A percentile compares a stretch with the other conserved stretches of the same genome.
Evolutionary conservation across 2,329 filamentous ascomycete species (phyloP).

Genomic region (Blastomyces gilchristii): DNA sequence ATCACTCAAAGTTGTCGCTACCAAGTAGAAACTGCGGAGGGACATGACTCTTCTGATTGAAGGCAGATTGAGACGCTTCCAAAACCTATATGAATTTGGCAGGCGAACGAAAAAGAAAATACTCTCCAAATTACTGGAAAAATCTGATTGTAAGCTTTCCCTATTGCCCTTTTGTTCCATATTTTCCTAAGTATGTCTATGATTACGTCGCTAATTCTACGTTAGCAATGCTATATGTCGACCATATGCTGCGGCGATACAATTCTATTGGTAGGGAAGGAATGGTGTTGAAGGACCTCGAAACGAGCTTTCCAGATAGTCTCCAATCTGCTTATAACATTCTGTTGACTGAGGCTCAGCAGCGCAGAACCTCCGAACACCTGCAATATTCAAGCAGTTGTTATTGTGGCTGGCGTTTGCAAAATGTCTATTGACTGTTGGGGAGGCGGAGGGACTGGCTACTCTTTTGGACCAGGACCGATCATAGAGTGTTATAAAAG

Average conservation of each 20-base stretch:
- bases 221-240: conserved; percentile 2
- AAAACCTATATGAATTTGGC: neutral
- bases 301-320: neutral
- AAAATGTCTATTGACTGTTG: neutral
- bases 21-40: neutral
- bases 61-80: neutral
- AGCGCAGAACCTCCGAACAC: conserved; percentile 2
- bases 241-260: neutral
- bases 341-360: neutral
- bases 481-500: neutral
- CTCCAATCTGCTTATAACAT: neutral
- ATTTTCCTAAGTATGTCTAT: neutral
- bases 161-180: neutral
- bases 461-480: neutral
- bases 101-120: neutral
- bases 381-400: neutral
- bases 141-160: neutral
- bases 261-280: conserved; percentile 2
- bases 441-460: neutral
- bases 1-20: neutral
- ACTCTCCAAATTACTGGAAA: neutral
- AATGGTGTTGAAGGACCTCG: neutral
- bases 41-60: neutral
- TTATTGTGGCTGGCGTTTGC: neutral
- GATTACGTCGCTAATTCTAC: neutral